Percentiles rank a stretch among this genome's conserved stretches.
Conservation (phyloP, 1,284 basidiomycete species). For the Coniferiporia weirii region DNA sequence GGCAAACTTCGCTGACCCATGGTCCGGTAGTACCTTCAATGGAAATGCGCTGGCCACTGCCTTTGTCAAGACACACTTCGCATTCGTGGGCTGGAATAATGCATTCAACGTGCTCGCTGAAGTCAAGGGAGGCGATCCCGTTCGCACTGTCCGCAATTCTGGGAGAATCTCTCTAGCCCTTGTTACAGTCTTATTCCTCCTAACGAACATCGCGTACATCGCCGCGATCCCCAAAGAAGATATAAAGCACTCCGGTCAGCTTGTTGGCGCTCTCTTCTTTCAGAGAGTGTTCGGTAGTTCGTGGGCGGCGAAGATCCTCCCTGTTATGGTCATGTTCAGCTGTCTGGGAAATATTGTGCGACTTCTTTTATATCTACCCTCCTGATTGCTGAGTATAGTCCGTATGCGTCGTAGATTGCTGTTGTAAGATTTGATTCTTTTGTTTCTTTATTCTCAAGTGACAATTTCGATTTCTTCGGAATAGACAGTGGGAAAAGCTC, state of each 20-base stretch:
- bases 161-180: constrained; percentile 38
- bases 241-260: constrained; percentile 37
- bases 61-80: constrained; percentile 41
- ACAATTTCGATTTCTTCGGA: constrained; percentile 15
- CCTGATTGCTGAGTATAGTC: not conserved
- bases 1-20: constrained; percentile 45
- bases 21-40: constrained; percentile 36
- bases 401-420: constrained; percentile 20
- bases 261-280: constrained; percentile 48
- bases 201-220: constrained; percentile 42
- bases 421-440: constrained; percentile 19
- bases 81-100: constrained; percentile 41
- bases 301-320: constrained; percentile 34
- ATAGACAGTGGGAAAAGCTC: constrained; percentile 39
- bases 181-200: constrained; percentile 41
- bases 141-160: constrained; percentile 39
- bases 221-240: constrained; percentile 38
- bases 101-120: constrained; percentile 44
- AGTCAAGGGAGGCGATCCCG: constrained; percentile 31
- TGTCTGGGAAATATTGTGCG: constrained; percentile 38
- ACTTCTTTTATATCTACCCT: not conserved
- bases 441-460: not conserved
- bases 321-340: constrained; percentile 37
- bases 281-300: constrained; percentile 43
- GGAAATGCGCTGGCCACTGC: constrained; percentile 42